A percentile compares a stretch with the other conserved stretches of the same genome.
phyloP scores from a whole-genome alignment of 2,329 filamentous ascomycete genomes.

The Exophiala viscosa region DNA sequence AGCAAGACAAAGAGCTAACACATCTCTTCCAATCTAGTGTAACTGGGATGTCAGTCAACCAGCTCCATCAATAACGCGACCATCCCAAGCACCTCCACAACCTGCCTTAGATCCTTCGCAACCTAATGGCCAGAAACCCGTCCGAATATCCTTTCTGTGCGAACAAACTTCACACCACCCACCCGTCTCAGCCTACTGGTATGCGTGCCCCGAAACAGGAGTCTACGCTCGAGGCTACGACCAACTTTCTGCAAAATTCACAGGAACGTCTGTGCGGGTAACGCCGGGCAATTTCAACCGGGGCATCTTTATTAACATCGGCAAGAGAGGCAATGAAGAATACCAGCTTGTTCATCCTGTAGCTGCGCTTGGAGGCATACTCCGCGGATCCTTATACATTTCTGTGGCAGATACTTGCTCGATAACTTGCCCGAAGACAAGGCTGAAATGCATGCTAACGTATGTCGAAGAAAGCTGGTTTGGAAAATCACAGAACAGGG shows the following conservation, averaged over 20 bases:
- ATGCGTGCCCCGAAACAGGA: constrained; percentile 87
- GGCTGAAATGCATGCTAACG: constrained; percentile 84
- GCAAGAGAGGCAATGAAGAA: constrained; percentile 76
- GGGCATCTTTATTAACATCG: constrained; percentile 88
- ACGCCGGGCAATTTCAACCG: constrained; percentile 88
- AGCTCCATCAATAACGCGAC: constrained; percentile 57
- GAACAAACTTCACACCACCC: constrained; percentile 98
- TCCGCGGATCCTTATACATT: constrained; percentile 82
- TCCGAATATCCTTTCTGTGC: constrained; percentile 88
- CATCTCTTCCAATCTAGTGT: constrained; percentile 54
- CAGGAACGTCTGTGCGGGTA: constrained; percentile 88
- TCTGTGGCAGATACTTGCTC: constrained; percentile 87
- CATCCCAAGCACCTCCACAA: constrained; percentile 33
- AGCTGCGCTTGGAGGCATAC: constrained; percentile 83
- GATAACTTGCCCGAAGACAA: constrained; percentile 83
- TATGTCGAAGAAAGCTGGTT: constrained; percentile 96
- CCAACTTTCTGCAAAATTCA: constrained; percentile 96
- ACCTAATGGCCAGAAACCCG: constrained; percentile 40
- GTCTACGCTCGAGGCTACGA: constrained; percentile 87
- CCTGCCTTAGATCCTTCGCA: constrained; percentile 35
- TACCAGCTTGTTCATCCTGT: constrained; percentile 94
- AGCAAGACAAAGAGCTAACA: constrained; percentile 4
- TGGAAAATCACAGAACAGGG: constrained; percentile 82
- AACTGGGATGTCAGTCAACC: constrained; percentile 91
- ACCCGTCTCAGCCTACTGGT: constrained; percentile 91